These are phyloP conservation scores for Gremmenia infestans DNA, from an alignment of 2,329 filamentous ascomycete species.

Conservation along the genomic window DNA sequence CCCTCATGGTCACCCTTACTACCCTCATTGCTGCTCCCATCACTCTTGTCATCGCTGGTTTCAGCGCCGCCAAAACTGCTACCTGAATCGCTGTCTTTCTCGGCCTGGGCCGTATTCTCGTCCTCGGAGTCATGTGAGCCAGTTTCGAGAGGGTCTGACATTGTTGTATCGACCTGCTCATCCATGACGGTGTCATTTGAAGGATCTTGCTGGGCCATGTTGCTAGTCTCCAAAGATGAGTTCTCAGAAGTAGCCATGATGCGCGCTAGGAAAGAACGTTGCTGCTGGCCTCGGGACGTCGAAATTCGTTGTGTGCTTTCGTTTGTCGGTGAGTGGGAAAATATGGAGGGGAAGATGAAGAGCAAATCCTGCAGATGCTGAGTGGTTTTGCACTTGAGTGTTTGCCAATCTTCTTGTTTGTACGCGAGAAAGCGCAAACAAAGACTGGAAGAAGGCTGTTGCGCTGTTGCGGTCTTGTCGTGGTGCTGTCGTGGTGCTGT, in stretches of 20 bases:
- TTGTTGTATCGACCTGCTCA: not conserved
- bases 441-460: not conserved
- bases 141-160: not conserved
- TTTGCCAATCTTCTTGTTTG: not conserved
- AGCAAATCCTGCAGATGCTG: not conserved
- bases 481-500: too few relatives aligned
- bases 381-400: not conserved
- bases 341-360: not conserved
- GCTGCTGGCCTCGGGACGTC: not conserved
- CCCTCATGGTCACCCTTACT: too few relatives aligned
- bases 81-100: not conserved
- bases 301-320: not conserved
- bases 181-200: not conserved
- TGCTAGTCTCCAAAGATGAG: not conserved
- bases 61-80: not conserved
- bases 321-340: not conserved
- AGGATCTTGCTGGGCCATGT: not conserved
- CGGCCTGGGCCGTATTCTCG: not conserved
- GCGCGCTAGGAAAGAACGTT: not conserved
- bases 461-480: not conserved
- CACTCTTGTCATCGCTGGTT: not conserved
- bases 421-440: not conserved
- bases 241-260: not conserved
- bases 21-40: not conserved
- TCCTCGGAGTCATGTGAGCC: not conserved